Percentiles rank a stretch among this genome's conserved stretches.
These are phyloP conservation scores for Paulownia fortunei DNA, from an alignment of 257 asterid species.

Conservation along the genomic window DNA sequence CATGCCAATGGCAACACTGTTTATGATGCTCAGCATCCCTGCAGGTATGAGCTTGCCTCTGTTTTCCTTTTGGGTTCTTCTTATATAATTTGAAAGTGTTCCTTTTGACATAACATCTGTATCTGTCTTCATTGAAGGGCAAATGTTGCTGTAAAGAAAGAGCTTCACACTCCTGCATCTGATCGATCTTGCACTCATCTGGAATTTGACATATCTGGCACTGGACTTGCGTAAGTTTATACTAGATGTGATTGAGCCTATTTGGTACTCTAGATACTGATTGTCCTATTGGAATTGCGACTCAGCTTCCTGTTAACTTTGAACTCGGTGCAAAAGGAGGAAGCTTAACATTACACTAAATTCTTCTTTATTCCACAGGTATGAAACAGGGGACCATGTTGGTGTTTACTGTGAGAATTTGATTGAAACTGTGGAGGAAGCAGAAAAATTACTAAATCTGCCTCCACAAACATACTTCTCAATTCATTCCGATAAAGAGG, in stretches of 20 bases:
- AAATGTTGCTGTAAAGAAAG: slow-evolving; percentile 82
- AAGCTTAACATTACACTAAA: not conserved
- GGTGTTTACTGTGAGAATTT: slow-evolving; percentile 88
- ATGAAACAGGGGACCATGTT: slow-evolving; percentile 98
- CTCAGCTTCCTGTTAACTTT: not conserved
- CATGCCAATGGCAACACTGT: slow-evolving; percentile 71
- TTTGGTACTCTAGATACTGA: slow-evolving; percentile 2
- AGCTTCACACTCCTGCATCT: slow-evolving; percentile 91
- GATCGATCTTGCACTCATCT: slow-evolving; percentile 96
- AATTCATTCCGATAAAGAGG: slow-evolving; percentile 75
- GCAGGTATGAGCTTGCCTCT: slow-evolving; percentile 62
- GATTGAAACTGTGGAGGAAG: slow-evolving; percentile 82
- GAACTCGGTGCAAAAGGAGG: slow-evolving; percentile 9
- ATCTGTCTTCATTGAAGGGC: slow-evolving; percentile 52
- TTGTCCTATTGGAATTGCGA: not conserved
- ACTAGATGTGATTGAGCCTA: not conserved
- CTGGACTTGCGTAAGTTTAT: slow-evolving; percentile 73
- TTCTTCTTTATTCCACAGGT: slow-evolving; percentile 49
- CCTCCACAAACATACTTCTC: slow-evolving; percentile 84
- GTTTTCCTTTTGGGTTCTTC: slow-evolving; percentile 10
- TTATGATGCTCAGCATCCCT: slow-evolving; percentile 93
- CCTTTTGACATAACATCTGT: slow-evolving; percentile 22
- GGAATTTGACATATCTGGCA: slow-evolving; percentile 95
- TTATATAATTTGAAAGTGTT: not conserved
- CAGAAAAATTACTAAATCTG: slow-evolving; percentile 66